Evolutionary conservation across 73 alveolate species (phyloP).

Genomic region (Stentor coeruleus): DNA sequence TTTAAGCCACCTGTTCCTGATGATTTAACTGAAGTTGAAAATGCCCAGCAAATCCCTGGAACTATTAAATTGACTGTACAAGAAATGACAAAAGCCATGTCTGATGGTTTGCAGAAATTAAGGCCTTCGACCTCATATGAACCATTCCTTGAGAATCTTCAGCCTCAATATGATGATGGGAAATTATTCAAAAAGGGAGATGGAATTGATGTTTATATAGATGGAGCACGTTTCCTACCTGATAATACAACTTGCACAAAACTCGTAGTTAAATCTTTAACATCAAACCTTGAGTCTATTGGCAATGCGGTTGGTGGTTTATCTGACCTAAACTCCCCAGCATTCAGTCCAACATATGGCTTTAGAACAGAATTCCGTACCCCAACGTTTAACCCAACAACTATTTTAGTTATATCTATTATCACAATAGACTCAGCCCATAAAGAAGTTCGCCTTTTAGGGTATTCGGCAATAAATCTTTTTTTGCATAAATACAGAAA

Average conservation of each 20-base stretch:
- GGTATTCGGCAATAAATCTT: slow-evolving; percentile 70
- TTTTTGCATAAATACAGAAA: slow-evolving; percentile 56
- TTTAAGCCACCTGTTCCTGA: background rate
- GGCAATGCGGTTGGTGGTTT: slow-evolving; percentile 61
- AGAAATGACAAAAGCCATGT: background rate
- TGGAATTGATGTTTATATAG: slow-evolving; percentile 86
- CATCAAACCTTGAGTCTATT: slow-evolving; percentile 49
- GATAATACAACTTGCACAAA: slow-evolving; percentile 78
- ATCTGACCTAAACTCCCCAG: slow-evolving; percentile 60
- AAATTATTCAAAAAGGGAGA: slow-evolving; percentile 54
- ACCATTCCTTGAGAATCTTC: slow-evolving; percentile 19
- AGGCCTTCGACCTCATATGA: background rate
- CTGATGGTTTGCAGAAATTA: background rate
- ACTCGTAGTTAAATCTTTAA: slow-evolving; percentile 43
- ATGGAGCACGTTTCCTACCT: slow-evolving; percentile 75
- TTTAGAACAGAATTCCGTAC: slow-evolving; percentile 74
- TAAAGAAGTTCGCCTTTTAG: slow-evolving; percentile 64
- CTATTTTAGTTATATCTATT: slow-evolving; percentile 55
- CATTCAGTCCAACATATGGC: slow-evolving; percentile 66
- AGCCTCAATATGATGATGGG: slow-evolving; percentile 23
- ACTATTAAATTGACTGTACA: background rate
- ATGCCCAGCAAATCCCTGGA: background rate
- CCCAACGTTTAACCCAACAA: slow-evolving; percentile 72
- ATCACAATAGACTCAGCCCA: slow-evolving; percentile 68
- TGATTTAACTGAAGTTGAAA: background rate